Evolutionary conservation across 108 stramenopile species (phyloP).

Genomic region (Fragilariopsis cylindrus): DNA sequence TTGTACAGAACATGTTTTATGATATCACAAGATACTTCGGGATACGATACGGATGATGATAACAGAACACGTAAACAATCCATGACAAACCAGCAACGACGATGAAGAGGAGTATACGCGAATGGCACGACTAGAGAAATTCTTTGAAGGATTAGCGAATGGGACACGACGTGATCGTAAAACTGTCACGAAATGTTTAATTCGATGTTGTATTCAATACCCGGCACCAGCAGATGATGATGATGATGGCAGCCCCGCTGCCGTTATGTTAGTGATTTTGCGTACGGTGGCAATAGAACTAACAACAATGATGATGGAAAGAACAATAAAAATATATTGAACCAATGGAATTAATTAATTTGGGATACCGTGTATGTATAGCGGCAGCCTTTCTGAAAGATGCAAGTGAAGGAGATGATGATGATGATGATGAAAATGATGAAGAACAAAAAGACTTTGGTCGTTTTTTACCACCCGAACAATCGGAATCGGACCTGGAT

Average conservation of each 20-base stretch:
- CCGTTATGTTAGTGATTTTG: constrained; percentile 12
- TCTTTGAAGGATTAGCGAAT: constrained; percentile 49
- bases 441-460: constrained; percentile 17
- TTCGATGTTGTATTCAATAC: constrained; percentile 21
- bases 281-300: background rate
- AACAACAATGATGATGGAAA: background rate
- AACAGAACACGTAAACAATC: background rate
- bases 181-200: constrained; percentile 39
- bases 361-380: constrained; percentile 43
- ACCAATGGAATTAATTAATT: constrained; percentile 31
- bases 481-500: background rate
- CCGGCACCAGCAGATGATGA: background rate
- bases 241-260: background rate
- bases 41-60: constrained; percentile 14
- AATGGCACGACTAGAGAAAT: constrained; percentile 37
- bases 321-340: constrained; percentile 19
- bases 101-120: constrained; percentile 36
- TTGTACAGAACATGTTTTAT: constrained; percentile 43
- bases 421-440: constrained; percentile 23
- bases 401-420: background rate
- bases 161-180: constrained; percentile 37
- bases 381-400: constrained; percentile 44
- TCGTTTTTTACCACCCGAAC: constrained; percentile 18
- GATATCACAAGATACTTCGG: constrained; percentile 1
- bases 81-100: background rate